These are phyloP conservation scores for Testicularia cyperi DNA, from an alignment of 1,284 basidiomycete species.

Conservation along the genomic window DNA sequence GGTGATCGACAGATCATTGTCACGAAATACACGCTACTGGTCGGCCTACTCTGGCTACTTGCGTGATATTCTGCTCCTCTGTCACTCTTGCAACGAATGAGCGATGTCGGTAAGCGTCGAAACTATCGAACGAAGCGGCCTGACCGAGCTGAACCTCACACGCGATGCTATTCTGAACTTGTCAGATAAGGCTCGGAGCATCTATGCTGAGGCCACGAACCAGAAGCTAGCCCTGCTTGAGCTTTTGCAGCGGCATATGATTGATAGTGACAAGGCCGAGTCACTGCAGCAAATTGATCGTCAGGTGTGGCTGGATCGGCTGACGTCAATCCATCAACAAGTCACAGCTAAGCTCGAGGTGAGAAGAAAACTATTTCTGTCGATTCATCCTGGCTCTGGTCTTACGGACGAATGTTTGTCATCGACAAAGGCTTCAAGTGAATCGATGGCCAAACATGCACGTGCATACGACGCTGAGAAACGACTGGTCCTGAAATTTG, in stretches of 20 bases:
- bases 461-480: no score
- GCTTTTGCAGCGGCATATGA: not conserved
- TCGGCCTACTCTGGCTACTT: constrained; percentile 37
- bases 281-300: not conserved
- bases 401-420: no score
- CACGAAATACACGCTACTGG: constrained; percentile 28
- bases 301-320: not conserved
- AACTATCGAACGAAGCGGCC: not conserved
- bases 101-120: constrained; percentile 12
- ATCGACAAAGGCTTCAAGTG: no score
- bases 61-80: constrained; percentile 30
- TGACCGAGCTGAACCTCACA: no score
- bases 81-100: constrained; percentile 26
- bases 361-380: no score
- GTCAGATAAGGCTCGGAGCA: constrained; percentile 11
- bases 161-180: not conserved
- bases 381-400: no score
- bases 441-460: no score
- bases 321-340: not conserved
- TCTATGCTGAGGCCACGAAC: constrained; percentile 16
- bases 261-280: no score
- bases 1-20: constrained; percentile 14
- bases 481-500: no score
- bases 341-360: not conserved
- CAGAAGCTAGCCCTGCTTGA: not conserved